Base-by-base conservation (phyloP, 179 eudicot genomes). In the Kewa caespitosa region DNA sequence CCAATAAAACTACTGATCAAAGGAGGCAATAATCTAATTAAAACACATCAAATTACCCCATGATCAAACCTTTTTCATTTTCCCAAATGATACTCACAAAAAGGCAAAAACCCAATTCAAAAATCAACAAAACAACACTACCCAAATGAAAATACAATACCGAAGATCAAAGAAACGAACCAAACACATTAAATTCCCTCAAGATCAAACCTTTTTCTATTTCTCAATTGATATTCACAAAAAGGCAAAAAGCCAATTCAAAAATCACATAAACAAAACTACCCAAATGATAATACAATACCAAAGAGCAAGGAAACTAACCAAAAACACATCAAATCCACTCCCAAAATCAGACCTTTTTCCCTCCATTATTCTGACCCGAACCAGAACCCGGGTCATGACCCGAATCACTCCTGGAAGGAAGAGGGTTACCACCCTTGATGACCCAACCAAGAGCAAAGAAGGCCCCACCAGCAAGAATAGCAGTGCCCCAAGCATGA, bases 401-500 rank as follows among this genome's bases (percentile, higher is more conserved):
- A 50, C 30, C 41, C 13, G 73, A 15, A 8, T 57, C 75, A n/a
- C n/a, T n/a, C 27, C 72, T 43, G 33, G 97, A 89, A n/a, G 93
- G 93, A 20, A 96, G 70, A 38, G 99, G 99, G 73, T 96, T 96
- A n/a, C 85, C 84, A 70, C 99, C 99, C 65, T 96, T 96, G 43
- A 93, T 86, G 75, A 91, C 42, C 99, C 99, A 96, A 74, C 99
- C 99, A 12, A 96, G 91, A 43, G 99, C 99, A 77, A 91, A 96
- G 78, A 94, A 94, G 18, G 98, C 89, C 23, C 85, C 81, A 11
- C 99, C 99, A 15, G 99, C 99, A 37, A 96, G 87, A 62, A 96
- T 96, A 67, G 99, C 99, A 30, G 98, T 88, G 17, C 99, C 99
- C 99, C 99, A 96, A 28, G 99, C 99, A 39, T 92, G 96, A 25